Conservation (phyloP, 2,329 filamentous ascomycete species). For the Cladophialophora immunda region DNA sequence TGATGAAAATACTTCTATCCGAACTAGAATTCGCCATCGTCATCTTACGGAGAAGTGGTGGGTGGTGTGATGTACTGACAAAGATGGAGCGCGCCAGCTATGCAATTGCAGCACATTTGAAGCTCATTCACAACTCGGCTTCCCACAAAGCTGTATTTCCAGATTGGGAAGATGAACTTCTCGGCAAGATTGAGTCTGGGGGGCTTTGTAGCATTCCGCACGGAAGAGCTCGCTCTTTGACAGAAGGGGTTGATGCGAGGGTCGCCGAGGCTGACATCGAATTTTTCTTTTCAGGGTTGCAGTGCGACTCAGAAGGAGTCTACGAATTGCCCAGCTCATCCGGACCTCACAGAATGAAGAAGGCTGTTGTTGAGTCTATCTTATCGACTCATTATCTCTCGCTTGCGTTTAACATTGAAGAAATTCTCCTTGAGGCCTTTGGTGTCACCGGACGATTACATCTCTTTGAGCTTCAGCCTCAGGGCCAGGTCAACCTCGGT, state of each 20-base stretch:
- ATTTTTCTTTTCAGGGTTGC: not conserved
- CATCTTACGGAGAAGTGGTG: not conserved
- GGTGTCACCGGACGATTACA: not conserved
- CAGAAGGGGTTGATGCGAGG: not conserved
- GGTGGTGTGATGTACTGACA: not conserved
- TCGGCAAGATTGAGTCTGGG: no score
- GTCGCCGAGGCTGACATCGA: not conserved
- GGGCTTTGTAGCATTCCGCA: not conserved
- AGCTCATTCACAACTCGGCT: not conserved
- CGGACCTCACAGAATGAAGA: not conserved
- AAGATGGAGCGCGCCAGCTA: not conserved
- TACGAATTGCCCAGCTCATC: not conserved
- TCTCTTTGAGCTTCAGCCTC: not conserved
- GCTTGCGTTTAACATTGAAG: not conserved
- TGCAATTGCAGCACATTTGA: not conserved
- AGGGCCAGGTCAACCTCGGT: not conserved
- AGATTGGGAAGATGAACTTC: not conserved
- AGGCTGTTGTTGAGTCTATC: not conserved
- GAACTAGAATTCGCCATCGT: not conserved
- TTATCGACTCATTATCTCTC: not conserved
- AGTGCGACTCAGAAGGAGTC: not conserved
- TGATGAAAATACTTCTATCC: not conserved
- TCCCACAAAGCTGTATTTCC: not conserved
- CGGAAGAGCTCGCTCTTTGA: not conserved
- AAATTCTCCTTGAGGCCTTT: not conserved